Evolutionary conservation across 2,329 filamentous ascomycete species (phyloP).

Genomic region (Curvularia sp.): DNA sequence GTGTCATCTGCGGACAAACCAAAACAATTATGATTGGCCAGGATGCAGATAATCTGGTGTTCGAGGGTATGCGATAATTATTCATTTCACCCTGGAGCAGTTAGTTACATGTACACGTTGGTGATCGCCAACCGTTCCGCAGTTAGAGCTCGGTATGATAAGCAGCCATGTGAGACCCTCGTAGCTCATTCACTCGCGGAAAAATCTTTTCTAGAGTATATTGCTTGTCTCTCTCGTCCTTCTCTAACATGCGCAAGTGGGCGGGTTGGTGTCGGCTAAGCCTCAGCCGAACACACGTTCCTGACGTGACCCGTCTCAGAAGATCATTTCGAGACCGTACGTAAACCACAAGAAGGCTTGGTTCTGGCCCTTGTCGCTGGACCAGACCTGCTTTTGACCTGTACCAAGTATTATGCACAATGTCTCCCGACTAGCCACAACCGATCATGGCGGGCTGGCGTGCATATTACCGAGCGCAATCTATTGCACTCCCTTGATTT

Average conservation of each 20-base stretch:
- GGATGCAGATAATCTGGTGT: neutral
- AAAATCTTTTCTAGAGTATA: neutral
- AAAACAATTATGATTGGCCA: neutral
- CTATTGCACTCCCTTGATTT: slow-evolving; percentile 8
- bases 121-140: no score
- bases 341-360: slow-evolving; percentile 5
- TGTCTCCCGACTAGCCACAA: slow-evolving; percentile 2
- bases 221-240: neutral
- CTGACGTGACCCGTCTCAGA: slow-evolving; percentile 31
- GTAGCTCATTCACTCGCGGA: neutral
- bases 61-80: neutral
- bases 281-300: slow-evolving; percentile 17
- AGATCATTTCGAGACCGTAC: neutral
- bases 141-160: neutral
- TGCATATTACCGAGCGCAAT: slow-evolving; percentile 5
- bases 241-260: neutral
- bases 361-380: slow-evolving; percentile 3
- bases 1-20: neutral
- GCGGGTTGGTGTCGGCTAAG: neutral
- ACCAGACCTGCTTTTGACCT: slow-evolving; percentile 5
- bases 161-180: neutral
- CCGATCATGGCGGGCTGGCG: slow-evolving; percentile 6
- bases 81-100: neutral
- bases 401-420: slow-evolving; percentile 17
- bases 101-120: no score